phyloP scores from a whole-genome alignment of 2,329 filamentous ascomycete genomes.

The Cercospora sp. region DNA sequence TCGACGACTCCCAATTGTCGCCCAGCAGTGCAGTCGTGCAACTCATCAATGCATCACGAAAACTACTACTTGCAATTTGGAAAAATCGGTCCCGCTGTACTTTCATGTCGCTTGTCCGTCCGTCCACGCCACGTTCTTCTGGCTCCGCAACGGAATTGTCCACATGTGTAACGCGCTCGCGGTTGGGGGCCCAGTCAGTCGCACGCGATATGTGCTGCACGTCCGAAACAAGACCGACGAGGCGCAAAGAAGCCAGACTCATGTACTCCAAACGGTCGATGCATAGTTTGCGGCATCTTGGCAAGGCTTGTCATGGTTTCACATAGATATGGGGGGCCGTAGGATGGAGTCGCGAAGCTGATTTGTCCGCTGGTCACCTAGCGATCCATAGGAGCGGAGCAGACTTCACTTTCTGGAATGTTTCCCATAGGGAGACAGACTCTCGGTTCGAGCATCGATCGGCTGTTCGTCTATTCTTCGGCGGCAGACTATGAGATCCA shows the following conservation, averaged over 20 bases:
- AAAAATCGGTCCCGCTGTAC: not conserved
- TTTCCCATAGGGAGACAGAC: not conserved
- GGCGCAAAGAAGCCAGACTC: not conserved
- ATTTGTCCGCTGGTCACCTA: not conserved
- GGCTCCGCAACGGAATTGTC: not conserved
- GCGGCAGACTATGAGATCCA: not conserved
- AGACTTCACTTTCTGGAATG: not conserved
- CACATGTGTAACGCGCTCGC: not conserved
- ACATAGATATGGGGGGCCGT: not conserved
- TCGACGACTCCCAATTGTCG: not conserved
- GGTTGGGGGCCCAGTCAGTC: not conserved
- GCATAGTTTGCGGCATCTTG: not conserved
- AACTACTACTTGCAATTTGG: not conserved
- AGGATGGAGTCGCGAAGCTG: not conserved
- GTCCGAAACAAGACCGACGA: conserved; percentile 2
- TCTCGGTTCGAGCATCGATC: not conserved
- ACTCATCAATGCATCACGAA: not conserved
- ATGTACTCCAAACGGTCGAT: conserved; percentile 4
- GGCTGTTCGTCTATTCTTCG: not conserved
- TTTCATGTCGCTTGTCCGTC: conserved; percentile 6
- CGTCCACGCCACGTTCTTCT: not conserved
- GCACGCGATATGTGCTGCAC: not conserved
- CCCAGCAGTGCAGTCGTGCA: not conserved
- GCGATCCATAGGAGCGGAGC: not conserved
- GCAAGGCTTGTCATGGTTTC: conserved; percentile 6